Conservation (phyloP, 257 asterid genomes). For the Verbascum thapsus region DNA sequence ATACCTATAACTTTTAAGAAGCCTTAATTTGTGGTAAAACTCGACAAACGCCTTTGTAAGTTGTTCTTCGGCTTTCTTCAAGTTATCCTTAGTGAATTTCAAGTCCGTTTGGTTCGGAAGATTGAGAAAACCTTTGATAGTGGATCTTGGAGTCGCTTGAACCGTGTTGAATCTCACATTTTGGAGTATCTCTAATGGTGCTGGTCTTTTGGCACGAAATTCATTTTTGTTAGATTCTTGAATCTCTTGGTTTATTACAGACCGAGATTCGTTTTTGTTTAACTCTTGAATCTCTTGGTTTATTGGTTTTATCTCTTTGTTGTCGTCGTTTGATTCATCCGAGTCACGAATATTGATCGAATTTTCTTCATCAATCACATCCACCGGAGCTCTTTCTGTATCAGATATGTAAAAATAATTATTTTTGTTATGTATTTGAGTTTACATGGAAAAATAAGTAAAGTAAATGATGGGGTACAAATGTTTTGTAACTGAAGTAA, state of each 20-base stretch:
- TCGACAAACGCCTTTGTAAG: constrained; percentile 50
- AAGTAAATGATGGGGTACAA: neutral
- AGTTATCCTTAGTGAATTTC: constrained; percentile 45
- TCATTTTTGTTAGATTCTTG: constrained; percentile 23
- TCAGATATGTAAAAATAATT: constrained; percentile 21
- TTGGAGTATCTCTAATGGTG: constrained; percentile 42
- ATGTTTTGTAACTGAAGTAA: too few relatives aligned
- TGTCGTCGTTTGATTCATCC: constrained; percentile 21
- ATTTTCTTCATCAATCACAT: constrained; percentile 41
- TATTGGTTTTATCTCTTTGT: constrained; percentile 19
- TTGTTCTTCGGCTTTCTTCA: constrained; percentile 49
- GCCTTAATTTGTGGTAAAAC: constrained; percentile 53
- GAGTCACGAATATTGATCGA: constrained; percentile 7
- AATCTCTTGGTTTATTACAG: constrained; percentile 13
- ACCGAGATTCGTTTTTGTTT: too few relatives aligned
- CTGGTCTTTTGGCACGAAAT: constrained; percentile 25
- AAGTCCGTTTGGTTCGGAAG: constrained; percentile 38
- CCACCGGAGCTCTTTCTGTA: constrained; percentile 41
- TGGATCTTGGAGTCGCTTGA: constrained; percentile 47
- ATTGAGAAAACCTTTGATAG: constrained; percentile 43
- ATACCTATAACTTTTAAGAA: constrained; percentile 52
- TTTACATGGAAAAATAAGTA: neutral
- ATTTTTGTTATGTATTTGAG: neutral
- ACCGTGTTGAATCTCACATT: constrained; percentile 43
- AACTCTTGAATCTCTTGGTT: too few relatives aligned